Conservation (phyloP, 2,329 filamentous ascomycete genomes). For the Grosmannia huntii region DNA sequence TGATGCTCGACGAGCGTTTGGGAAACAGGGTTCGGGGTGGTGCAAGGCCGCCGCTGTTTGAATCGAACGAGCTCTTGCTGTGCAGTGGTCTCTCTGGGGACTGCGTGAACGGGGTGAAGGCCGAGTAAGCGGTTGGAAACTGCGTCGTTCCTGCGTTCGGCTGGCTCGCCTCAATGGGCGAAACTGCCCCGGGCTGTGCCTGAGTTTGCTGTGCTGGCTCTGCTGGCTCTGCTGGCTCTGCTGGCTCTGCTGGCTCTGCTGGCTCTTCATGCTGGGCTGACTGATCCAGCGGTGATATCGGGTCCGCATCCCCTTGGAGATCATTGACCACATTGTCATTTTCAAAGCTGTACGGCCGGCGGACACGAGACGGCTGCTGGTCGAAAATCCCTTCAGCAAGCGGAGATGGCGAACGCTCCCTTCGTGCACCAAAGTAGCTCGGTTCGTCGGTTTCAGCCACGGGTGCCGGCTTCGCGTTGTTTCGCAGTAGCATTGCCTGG, state of each 20-base stretch:
- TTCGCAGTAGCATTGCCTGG: constrained; percentile 7
- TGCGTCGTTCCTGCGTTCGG: not conserved
- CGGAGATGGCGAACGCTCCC: constrained; percentile 45
- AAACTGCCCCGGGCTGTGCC: not conserved
- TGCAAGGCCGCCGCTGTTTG: constrained; percentile 28
- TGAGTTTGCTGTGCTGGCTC: too few relatives aligned
- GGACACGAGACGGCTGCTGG: not conserved
- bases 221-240: too few relatives aligned
- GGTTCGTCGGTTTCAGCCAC: constrained; percentile 22
- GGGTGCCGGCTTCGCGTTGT: not conserved
- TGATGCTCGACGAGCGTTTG: constrained; percentile 44
- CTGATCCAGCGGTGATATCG: too few relatives aligned
- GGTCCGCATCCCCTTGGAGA: not conserved
- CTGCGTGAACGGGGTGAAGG: constrained; percentile 12
- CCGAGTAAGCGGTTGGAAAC: constrained; percentile 14
- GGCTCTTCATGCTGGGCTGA: too few relatives aligned
- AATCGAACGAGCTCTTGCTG: constrained; percentile 34
- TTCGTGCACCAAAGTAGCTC: constrained; percentile 38
- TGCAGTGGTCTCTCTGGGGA: constrained; percentile 31
- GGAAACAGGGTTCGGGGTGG: constrained; percentile 37
- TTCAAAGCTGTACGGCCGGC: not conserved
- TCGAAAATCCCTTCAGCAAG: constrained; percentile 16
- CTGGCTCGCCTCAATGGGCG: not conserved
- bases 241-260: too few relatives aligned
- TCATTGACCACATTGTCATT: not conserved